Evolutionary conservation across 1,284 basidiomycete genomes (phyloP).

Genomic region (Melampsora americana): DNA sequence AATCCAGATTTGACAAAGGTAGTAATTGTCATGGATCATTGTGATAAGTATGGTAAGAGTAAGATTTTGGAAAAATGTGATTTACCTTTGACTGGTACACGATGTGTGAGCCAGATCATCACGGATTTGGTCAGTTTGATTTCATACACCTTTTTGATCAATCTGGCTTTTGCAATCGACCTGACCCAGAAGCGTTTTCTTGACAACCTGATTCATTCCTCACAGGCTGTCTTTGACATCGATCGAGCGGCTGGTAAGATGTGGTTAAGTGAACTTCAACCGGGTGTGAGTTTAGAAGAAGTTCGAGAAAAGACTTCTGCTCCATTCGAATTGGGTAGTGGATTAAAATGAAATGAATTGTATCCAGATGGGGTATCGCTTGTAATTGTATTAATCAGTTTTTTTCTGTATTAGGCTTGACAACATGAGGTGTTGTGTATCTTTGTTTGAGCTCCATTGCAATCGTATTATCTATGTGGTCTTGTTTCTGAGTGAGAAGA

Average conservation of each 20-base stretch:
- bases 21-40: slow-evolving; percentile 83
- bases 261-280: slow-evolving; percentile 74
- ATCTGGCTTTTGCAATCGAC: background rate
- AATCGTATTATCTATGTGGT: too few relatives aligned
- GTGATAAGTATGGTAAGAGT: slow-evolving; percentile 78
- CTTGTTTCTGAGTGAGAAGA: too few relatives aligned
- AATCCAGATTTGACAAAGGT: slow-evolving; percentile 82
- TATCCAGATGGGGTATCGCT: background rate
- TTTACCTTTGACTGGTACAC: slow-evolving; percentile 80
- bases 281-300: slow-evolving; percentile 78
- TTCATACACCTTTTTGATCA: background rate
- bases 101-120: slow-evolving; percentile 81
- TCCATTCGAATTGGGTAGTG: slow-evolving; percentile 61
- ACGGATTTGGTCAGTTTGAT: slow-evolving; percentile 70
- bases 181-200: background rate
- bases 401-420: too few relatives aligned
- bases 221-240: slow-evolving; percentile 71
- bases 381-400: too few relatives aligned
- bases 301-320: slow-evolving; percentile 79
- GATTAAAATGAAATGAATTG: background rate
- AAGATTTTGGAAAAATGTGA: slow-evolving; percentile 81
- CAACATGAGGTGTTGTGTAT: too few relatives aligned
- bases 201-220: background rate
- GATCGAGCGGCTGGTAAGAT: slow-evolving; percentile 71
- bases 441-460: too few relatives aligned